Percentiles rank a stretch among this genome's conserved stretches.
Evolutionary conservation across 2,329 filamentous ascomycete genomes (phyloP).

Genomic region (Beauveria medogensis): DNA sequence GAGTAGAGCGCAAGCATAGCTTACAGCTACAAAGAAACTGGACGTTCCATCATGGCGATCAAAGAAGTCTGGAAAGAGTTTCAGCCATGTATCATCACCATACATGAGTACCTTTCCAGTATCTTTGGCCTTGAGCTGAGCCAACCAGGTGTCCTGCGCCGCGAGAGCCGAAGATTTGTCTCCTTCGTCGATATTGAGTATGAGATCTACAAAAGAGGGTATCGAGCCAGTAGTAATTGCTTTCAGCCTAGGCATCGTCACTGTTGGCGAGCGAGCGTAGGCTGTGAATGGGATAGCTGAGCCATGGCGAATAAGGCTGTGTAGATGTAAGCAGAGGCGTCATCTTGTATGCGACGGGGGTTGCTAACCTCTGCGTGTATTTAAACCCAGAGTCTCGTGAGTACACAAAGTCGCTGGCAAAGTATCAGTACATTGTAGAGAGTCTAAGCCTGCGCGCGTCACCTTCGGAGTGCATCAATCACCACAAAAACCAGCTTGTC

Average conservation of each 20-base stretch:
- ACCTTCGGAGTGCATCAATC: slow-evolving; percentile 88
- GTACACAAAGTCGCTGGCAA: slow-evolving; percentile 84
- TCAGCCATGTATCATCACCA: slow-evolving; percentile 97
- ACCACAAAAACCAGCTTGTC: slow-evolving; percentile 96
- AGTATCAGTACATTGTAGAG: background rate
- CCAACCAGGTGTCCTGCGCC: slow-evolving; percentile 89
- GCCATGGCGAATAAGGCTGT: slow-evolving; percentile 74
- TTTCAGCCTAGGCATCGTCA: slow-evolving; percentile 97
- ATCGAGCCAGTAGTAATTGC: slow-evolving; percentile 95
- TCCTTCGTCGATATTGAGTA: slow-evolving; percentile 91
- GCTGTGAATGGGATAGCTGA: slow-evolving; percentile 88
- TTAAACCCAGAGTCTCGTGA: slow-evolving; percentile 69
- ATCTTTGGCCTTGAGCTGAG: slow-evolving; percentile 72
- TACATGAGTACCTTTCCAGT: slow-evolving; percentile 82
- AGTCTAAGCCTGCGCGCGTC: slow-evolving; percentile 14
- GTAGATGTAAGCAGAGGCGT: slow-evolving; percentile 11
- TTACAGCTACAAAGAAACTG: slow-evolving; percentile 94
- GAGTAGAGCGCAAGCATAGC: slow-evolving; percentile 26
- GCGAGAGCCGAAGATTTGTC: slow-evolving; percentile 85
- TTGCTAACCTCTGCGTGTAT: slow-evolving; percentile 76
- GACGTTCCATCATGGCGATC: slow-evolving; percentile 83
- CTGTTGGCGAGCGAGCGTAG: slow-evolving; percentile 90
- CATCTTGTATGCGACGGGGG: background rate
- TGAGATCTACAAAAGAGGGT: slow-evolving; percentile 95
- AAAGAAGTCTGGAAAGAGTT: slow-evolving; percentile 87